A percentile compares a stretch with the other conserved stretches of the same genome.
Conservation (phyloP, 1,284 basidiomycete species). For the Trichosporon asahii region DNA sequence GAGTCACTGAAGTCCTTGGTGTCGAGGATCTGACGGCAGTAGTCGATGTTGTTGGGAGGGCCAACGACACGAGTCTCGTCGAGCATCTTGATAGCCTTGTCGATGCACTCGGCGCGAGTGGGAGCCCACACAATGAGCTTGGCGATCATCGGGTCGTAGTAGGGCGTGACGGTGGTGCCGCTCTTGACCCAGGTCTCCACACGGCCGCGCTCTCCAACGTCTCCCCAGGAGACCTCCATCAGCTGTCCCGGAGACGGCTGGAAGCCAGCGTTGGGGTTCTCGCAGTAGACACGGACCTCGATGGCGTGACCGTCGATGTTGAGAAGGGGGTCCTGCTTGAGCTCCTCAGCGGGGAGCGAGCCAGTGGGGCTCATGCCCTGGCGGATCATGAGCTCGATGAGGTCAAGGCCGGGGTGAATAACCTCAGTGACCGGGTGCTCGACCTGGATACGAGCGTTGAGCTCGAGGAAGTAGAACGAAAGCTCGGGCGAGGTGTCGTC, state of each 20-base stretch:
- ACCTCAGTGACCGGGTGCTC: constrained; percentile 68
- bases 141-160: constrained; percentile 60
- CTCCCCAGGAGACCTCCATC: constrained; percentile 57
- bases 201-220: constrained; percentile 36
- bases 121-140: constrained; percentile 40
- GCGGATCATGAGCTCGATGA: constrained; percentile 62
- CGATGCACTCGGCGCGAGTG: constrained; percentile 27
- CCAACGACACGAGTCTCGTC: constrained; percentile 54
- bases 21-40: constrained; percentile 55
- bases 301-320: constrained; percentile 54
- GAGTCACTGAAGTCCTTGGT: constrained; percentile 55
- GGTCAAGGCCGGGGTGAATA: constrained; percentile 60
- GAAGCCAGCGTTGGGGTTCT: constrained; percentile 62
- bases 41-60: constrained; percentile 60
- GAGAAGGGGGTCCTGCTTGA: constrained; percentile 30
- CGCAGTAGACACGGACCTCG: constrained; percentile 65
- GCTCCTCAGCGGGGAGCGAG: constrained; percentile 50
- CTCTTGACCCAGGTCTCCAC: constrained; percentile 45
- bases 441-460: constrained; percentile 70
- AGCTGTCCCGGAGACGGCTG: constrained; percentile 63
- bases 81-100: constrained; percentile 42
- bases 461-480: constrained; percentile 68
- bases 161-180: constrained; percentile 57
- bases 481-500: constrained; percentile 54
- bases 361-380: constrained; percentile 39